Evolutionary conservation across 2,329 filamentous ascomycete genomes (phyloP), one percentile per base, ranked within the genome.

Genomic region (Stagonosporopsis vannaccii): DNA sequence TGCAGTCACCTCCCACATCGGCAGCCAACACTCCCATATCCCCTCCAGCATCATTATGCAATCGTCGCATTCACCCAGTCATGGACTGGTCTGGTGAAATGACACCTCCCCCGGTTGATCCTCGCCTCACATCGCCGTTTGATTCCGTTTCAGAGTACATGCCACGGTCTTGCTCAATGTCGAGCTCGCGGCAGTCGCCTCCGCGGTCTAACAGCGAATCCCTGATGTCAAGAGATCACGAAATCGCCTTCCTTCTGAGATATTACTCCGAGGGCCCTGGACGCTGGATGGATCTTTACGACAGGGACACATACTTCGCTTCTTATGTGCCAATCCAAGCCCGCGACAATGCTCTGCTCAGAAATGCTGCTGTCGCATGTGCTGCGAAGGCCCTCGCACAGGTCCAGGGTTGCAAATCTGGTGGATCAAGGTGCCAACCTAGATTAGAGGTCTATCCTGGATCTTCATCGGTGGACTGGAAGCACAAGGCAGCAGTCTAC

Each of bases 251-350:
- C 62, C 76, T 87, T 1, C 74, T 87, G 45, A 77, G 85, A 23
- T 84, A 86, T 70, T 87, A 86, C 66, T 82, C 84, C 2, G 84
- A 87, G 70, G 81, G 80, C 0, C 80, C 85, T 22, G 85, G 84
- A 6, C 81, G 83, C 62, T 87, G 85, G 85, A 84, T 83, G 82
- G 82, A 83, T 62, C 70, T 84, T 3, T 84, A 82, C 63, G 82
- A 84, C 60, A 73, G 83, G 30, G 83, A 82, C 6, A 82, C 80
- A 36, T 87, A 87, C 67, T 88, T 88, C 56, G 80, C 83, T 3
- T 84, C 82, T 22, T 80, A 85, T 48, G 83, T 88, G 19, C 85
- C 85, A 1, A 79, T 87, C 2, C 82, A 83, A 65, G 83, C 85
- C 12, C 70, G 75, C 4, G 77, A 80, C 28, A 81, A 83, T 48